Evolutionary conservation across 345 rosid species (phyloP), one percentile per base, ranked within the genome.

Genomic region (Populus deltoides): DNA sequence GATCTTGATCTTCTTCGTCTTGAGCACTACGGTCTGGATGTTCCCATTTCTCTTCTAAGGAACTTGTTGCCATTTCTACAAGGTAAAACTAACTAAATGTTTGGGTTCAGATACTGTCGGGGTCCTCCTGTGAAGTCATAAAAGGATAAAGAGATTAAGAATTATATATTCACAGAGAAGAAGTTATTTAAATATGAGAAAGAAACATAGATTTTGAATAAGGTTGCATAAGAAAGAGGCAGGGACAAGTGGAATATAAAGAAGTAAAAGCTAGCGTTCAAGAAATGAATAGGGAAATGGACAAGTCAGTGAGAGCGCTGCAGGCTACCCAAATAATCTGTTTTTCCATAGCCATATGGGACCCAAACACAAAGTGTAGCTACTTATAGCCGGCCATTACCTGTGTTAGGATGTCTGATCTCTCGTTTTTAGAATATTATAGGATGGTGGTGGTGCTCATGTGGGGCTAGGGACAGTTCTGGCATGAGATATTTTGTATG

Each of bases 391-490:
- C 79, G 83, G 83, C 80, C 81, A 77, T 72, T 67, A 62, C 66
- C 80, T 51, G 17, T 71, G 43, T 36, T 29, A 70, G 49, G 38
- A 24, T 67, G 68, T 8, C 57, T 70, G 68, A 66, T 22, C 76
- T 72, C 72, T 77, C 49, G n/a, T 65, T 73, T 74, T 78, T 66
- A 59, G 25, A 47, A 25, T 10, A 29, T 59, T 66, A 57, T 66
- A 38, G 41, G 45, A 72, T 5, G 45, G 18, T 39, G 57, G n/a
- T 49, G 57, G 29, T 81, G 86, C 81, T 84, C 47, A 17, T 68
- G 83, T 84, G 87, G 90, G 90, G 87, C 81, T 72, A 55, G 33
- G 67, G 72, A 57, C 35, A 59, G 75, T 71, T 47, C 61, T 68
- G 77, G 84, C 83, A 81, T 82, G 87, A 79, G 12, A 72, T 67